These are phyloP conservation scores for Talaromyces islandicus DNA, from an alignment of 2,329 filamentous ascomycete genomes.

Conservation along the genomic window DNA sequence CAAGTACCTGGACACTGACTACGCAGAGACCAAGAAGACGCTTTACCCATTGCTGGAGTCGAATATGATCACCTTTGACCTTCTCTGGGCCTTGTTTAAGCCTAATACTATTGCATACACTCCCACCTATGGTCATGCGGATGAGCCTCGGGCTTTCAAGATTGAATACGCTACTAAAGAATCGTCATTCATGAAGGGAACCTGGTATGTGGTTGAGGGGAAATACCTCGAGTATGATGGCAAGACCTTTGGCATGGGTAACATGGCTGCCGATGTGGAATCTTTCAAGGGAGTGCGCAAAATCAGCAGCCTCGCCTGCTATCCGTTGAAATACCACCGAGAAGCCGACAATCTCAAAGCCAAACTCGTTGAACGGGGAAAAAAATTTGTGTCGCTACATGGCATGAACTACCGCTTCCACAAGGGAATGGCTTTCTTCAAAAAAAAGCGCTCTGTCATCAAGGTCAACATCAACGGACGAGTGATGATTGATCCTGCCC, in stretches of 20 bases:
- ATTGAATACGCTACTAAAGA: slow-evolving; percentile 71
- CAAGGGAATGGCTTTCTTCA: slow-evolving; percentile 78
- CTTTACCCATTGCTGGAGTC: slow-evolving; percentile 74
- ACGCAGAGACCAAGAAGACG: slow-evolving; percentile 69
- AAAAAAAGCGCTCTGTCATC: slow-evolving; percentile 66
- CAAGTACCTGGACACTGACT: slow-evolving; percentile 76
- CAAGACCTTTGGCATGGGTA: slow-evolving; percentile 73
- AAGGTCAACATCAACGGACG: slow-evolving; percentile 83
- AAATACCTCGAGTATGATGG: slow-evolving; percentile 81
- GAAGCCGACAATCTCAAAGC: slow-evolving; percentile 59
- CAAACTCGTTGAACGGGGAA: slow-evolving; percentile 71
- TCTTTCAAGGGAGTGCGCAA: slow-evolving; percentile 75
- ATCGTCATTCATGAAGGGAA: slow-evolving; percentile 61
- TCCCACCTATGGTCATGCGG: slow-evolving; percentile 67
- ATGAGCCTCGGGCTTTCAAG: slow-evolving; percentile 77
- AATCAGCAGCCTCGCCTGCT: slow-evolving; percentile 71
- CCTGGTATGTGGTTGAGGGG: slow-evolving; percentile 70
- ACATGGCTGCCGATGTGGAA: slow-evolving; percentile 61
- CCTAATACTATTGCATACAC: slow-evolving; percentile 75
- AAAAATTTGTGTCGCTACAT: slow-evolving; percentile 73
- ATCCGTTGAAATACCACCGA: slow-evolving; percentile 74
- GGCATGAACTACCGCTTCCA: slow-evolving; percentile 79
- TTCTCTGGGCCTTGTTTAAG: slow-evolving; percentile 85
- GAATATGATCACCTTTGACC: slow-evolving; percentile 80
- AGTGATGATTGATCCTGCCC: slow-evolving; percentile 79